Base-by-base conservation (phyloP, 305 asterid genomes). In the Solanum aculeatissimum region DNA sequence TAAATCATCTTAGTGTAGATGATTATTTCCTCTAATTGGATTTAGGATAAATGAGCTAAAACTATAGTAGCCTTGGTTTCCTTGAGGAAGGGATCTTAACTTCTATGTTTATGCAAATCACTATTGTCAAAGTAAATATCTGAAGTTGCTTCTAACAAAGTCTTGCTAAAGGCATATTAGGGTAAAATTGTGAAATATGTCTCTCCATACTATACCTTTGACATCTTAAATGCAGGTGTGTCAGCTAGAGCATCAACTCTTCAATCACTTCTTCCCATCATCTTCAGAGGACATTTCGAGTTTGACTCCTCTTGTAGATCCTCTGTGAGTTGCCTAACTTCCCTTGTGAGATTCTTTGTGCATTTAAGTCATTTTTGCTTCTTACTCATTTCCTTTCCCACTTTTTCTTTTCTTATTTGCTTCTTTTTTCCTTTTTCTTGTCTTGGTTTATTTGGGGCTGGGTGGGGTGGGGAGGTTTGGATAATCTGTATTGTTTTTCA, bases 171-270 rank as follows among this genome's bases (percentile, higher is more conserved):
- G 63, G 63, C 23, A 12, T 71, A 42, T 13, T 74, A 23, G 60
- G 19, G 43, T 60, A 65, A 80, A 70, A 27, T 35, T 53, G 45
- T 13, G 49, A 15, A 75, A 9, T 27, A 40, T 51, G 53, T 40
- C 72, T 65, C 71, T 80, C 72, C 13, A 70, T 45, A 15, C 62
- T 51, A 47, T 75, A 75, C n/a, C 42, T 75, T 47, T 75, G 62
- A 47, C 23, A 60, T 83, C 35, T 75, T 54, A 83, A 80, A 87
- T 91, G 90, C 97, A 97, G 99, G 98, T 91, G 78, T 95, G 98
- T 84, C 98, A 92, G 89, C 97, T 92, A 85, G 99, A 97, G 90
- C 95, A 95, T 89, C 98, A 95, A 89, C 98, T 97, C 58, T 95
- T 97, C 90, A 93, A 92, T 84, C 91, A 95, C 88, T 97, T 97